phyloP scores from a whole-genome alignment of 805 yeast genomes.

The Starmera pachycereana region DNA sequence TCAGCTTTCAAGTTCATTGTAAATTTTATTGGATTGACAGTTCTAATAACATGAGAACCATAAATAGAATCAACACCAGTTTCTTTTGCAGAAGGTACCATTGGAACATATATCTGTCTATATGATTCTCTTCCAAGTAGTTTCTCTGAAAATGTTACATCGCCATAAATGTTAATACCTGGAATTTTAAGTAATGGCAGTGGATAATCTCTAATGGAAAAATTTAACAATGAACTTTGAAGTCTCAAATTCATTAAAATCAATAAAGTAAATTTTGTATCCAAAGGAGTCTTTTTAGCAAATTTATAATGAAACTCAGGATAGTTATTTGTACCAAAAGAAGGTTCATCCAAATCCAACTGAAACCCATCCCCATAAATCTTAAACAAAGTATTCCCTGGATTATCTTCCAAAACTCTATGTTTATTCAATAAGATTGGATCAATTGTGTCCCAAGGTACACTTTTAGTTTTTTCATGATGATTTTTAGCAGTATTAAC shows the following conservation, averaged over 20 bases:
- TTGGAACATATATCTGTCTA: constrained; percentile 44
- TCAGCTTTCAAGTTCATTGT: constrained; percentile 37
- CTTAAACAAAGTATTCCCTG: not conserved
- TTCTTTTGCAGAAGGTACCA: constrained; percentile 32
- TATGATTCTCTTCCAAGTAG: constrained; percentile 33
- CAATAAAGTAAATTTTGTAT: constrained; percentile 42
- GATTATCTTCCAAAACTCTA: constrained; percentile 25
- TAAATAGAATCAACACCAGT: constrained; percentile 36
- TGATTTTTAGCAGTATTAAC: constrained; percentile 18
- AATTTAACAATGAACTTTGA: constrained; percentile 30
- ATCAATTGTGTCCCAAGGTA: not conserved
- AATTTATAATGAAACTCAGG: constrained; percentile 26
- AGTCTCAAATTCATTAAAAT: constrained; percentile 39
- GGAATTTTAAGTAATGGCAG: constrained; percentile 45
- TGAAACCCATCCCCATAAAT: constrained; percentile 12
- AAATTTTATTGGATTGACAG: constrained; percentile 52
- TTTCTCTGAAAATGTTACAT: constrained; percentile 49
- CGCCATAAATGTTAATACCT: constrained; percentile 29
- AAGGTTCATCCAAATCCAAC: constrained; percentile 19
- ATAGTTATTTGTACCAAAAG: constrained; percentile 18
- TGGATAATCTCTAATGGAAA: constrained; percentile 44
- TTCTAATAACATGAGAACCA: constrained; percentile 48
- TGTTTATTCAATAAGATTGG: not conserved
- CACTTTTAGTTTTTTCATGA: too few relatives aligned
- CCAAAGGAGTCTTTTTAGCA: constrained; percentile 45